Evolutionary conservation across 176 grass and related monocot species (phyloP).

Genomic region (Paspalum vaginatum): DNA sequence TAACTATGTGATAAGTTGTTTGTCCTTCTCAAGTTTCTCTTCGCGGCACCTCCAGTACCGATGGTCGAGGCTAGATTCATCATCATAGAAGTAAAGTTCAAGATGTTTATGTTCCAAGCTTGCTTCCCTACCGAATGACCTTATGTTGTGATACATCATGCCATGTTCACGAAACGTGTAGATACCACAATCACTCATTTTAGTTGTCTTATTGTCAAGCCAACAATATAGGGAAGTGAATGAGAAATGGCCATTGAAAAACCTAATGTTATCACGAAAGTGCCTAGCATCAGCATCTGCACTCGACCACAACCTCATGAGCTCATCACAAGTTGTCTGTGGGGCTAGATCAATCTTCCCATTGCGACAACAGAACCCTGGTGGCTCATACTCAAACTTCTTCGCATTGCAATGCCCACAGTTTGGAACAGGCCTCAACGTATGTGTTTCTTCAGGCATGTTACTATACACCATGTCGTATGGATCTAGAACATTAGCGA

Average conservation of each 20-base stretch:
- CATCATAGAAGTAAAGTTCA: not conserved
- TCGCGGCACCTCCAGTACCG: not conserved
- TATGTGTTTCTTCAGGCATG: not conserved
- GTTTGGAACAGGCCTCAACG: not conserved
- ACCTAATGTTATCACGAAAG: not conserved
- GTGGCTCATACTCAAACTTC: not conserved
- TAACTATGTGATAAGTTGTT: not conserved
- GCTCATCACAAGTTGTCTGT: not conserved
- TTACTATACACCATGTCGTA: not conserved
- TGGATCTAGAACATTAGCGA: not conserved
- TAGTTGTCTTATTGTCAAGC: not conserved
- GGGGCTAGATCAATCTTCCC: not conserved
- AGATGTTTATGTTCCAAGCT: not conserved
- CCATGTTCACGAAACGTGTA: constrained; percentile 1
- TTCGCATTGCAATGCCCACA: not conserved
- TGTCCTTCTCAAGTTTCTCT: not conserved
- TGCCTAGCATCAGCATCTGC: not conserved
- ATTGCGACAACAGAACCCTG: not conserved
- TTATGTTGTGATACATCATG: constrained; percentile 4
- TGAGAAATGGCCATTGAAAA: not conserved
- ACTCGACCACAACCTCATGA: not conserved
- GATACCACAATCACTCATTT: not conserved
- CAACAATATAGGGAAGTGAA: not conserved
- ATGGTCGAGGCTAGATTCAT: not conserved
- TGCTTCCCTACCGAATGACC: not conserved